Evolutionary conservation across 176 grass and related monocot species (phyloP).

Genomic region (Ananas comosus): DNA sequence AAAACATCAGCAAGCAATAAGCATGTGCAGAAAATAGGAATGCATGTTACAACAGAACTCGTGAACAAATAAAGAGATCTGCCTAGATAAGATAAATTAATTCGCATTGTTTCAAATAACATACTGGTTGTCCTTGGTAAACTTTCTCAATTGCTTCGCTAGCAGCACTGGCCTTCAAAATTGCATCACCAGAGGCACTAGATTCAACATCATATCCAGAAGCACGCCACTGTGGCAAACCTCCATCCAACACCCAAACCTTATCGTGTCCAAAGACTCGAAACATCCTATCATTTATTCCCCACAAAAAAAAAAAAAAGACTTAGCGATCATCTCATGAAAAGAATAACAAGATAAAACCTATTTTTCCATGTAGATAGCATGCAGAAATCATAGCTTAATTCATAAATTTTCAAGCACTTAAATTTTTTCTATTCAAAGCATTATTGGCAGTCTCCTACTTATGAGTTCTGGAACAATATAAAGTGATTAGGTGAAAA

Average conservation of each 20-base stretch:
- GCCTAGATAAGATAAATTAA: too few relatives aligned
- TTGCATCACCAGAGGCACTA: constrained; percentile 81
- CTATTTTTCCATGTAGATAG: neutral
- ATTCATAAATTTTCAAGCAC: too few relatives aligned
- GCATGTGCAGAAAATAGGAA: too few relatives aligned
- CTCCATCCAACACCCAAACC: constrained; percentile 94
- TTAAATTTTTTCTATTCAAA: too few relatives aligned
- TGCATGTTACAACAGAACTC: too few relatives aligned
- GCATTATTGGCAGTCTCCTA: too few relatives aligned
- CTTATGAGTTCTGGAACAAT: too few relatives aligned
- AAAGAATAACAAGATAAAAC: constrained; percentile 3
- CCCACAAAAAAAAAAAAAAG: constrained; percentile 11
- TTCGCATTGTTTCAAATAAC: constrained; percentile 5
- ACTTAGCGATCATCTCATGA: neutral
- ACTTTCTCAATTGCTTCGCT: constrained; percentile 87
- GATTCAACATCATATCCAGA: constrained; percentile 95
- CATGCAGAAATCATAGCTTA: neutral
- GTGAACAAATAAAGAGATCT: constrained; percentile 1
- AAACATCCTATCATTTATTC: constrained; percentile 64
- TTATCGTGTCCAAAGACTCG: constrained; percentile 86
- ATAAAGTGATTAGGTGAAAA: too few relatives aligned
- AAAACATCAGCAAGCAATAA: too few relatives aligned
- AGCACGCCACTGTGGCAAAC: constrained; percentile 76
- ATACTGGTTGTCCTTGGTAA: constrained; percentile 70
- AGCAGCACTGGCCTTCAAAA: constrained; percentile 82